Evolutionary conservation across 2,329 filamentous ascomycete genomes (phyloP), one percentile per base, ranked within the genome.

Genomic region (Botrytis medusae): DNA sequence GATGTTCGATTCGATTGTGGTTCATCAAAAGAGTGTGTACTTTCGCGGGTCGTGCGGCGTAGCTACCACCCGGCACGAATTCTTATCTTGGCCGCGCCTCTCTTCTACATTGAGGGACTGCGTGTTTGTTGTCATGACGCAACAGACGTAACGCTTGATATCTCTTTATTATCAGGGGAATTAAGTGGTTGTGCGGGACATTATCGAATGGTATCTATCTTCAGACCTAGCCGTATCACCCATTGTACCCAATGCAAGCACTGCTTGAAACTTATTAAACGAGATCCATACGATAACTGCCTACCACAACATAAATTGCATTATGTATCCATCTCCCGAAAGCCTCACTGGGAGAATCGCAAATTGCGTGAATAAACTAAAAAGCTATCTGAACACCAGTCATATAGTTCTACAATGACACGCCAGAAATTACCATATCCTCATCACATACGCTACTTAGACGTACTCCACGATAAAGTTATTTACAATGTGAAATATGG

Each of bases 281-380:
- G 59, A 40, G 4, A 62, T 71, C 14, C 51, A 54, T 16, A 42
- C 25, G 34, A 29, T 32, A 59, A 37, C 42, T 42, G 42, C 59
- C 7, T 63, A 51, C 25, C 22, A 71, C 5, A 71, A 25, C 44
- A 48, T 71, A n/a, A 14, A 71, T 51, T 71, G 44, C 22, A 32
- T 32, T 16, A 32, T 32, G 29, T 63, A 9, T 63, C 22, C 57
- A 46, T 71, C 59, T 1, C 37, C 5, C 25, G 34, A 61, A 22
- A 61, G 29, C 40, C 29, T n/a, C 65, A 40, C 22, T n/a, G 34
- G 34, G 20, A 61, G 59, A 61, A 40, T 6, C 10, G 10, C 22
- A 25, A 61, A 16, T 14, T 10, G 16, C 20, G 44, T n/a, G 59
- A n/a, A 25, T 4, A n/a, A 61, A 61, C 34, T 25, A 40, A 34